A percentile compares a stretch with the other conserved stretches of the same genome.
These are phyloP conservation scores for Funneliformis caledonium DNA, from an alignment of 371 early-diverging fungal genomes.

Conservation along the genomic window DNA sequence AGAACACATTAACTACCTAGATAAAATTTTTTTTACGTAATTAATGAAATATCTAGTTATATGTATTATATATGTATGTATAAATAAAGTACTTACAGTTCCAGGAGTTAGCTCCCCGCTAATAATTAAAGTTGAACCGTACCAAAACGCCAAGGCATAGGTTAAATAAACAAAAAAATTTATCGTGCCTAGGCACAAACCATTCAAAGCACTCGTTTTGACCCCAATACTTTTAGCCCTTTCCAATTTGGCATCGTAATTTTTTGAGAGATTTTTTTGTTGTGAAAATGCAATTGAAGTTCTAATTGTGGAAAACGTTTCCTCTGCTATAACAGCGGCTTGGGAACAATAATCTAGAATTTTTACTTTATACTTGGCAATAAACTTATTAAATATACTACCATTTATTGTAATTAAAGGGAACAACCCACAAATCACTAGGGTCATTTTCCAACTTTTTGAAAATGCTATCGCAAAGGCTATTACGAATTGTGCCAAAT, in stretches of 20 bases:
- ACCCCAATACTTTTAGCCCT: constrained; percentile 62
- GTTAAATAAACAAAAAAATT: constrained; percentile 65
- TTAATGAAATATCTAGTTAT: constrained; percentile 44
- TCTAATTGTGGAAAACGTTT: constrained; percentile 84
- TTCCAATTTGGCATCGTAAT: constrained; percentile 63
- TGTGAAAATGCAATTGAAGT: constrained; percentile 88
- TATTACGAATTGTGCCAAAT: constrained; percentile 72
- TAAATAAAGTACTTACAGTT: constrained; percentile 66
- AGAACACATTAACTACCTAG: constrained; percentile 56
- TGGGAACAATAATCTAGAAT: constrained; percentile 63
- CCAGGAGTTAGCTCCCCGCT: constrained; percentile 48
- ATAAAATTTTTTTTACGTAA: constrained; percentile 53
- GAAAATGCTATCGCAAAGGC: constrained; percentile 88
- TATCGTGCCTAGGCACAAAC: constrained; percentile 62
- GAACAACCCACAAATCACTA: constrained; percentile 61
- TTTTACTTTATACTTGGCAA: constrained; percentile 56
- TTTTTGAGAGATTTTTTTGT: constrained; percentile 66
- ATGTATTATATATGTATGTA: constrained; percentile 41
- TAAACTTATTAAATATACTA: constrained; percentile 68
- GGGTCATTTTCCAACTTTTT: constrained; percentile 85
- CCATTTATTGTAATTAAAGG: constrained; percentile 49
- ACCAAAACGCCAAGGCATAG: constrained; percentile 72
- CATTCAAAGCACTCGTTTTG: constrained; percentile 55
- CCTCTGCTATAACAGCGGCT: constrained; percentile 79
- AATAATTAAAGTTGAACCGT: constrained; percentile 56